Conservation (phyloP, 163 green algal genomes). For the Prototheca wickerhamii region DNA sequence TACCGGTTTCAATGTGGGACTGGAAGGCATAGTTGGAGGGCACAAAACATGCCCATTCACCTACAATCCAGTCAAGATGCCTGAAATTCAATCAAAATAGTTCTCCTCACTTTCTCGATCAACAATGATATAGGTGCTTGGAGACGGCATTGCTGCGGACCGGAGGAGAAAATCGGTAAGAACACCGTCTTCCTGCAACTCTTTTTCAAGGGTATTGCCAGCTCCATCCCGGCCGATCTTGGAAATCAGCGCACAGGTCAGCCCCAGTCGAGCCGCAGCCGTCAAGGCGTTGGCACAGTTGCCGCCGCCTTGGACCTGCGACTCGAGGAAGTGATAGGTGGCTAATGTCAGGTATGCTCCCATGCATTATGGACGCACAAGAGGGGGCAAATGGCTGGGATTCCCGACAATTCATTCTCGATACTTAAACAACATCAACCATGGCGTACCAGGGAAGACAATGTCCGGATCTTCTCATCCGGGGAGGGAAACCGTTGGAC, state of each 20-base stretch:
- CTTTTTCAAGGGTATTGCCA: constrained; percentile 43
- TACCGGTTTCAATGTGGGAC: too few relatives aligned
- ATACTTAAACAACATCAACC: not conserved
- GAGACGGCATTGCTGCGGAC: constrained; percentile 53
- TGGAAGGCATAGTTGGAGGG: too few relatives aligned
- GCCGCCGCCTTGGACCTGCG: constrained; percentile 69
- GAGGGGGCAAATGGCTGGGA: too few relatives aligned
- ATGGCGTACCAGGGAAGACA: constrained; percentile 31
- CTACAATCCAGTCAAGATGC: too few relatives aligned
- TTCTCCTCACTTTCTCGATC: constrained; percentile 45
- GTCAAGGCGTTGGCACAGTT: constrained; percentile 87
- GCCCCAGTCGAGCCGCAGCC: constrained; percentile 64
- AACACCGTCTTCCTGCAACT: constrained; percentile 72
- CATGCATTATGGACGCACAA: too few relatives aligned
- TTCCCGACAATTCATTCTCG: not conserved
- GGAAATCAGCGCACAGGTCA: constrained; percentile 50
- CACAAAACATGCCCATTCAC: too few relatives aligned
- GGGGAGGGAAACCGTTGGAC: constrained; percentile 66
- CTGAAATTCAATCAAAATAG: too few relatives aligned
- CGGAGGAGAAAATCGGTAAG: constrained; percentile 46
- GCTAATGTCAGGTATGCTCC: too few relatives aligned
- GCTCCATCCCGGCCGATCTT: constrained; percentile 69
- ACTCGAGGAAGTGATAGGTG: too few relatives aligned
- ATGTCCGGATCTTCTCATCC: constrained; percentile 84
- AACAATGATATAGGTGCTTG: constrained; percentile 93